Evolutionary conservation across 1,284 basidiomycete species (phyloP), one percentile per base, ranked within the genome.

Genomic region (Ceratorhiza oryzae-sativae): DNA sequence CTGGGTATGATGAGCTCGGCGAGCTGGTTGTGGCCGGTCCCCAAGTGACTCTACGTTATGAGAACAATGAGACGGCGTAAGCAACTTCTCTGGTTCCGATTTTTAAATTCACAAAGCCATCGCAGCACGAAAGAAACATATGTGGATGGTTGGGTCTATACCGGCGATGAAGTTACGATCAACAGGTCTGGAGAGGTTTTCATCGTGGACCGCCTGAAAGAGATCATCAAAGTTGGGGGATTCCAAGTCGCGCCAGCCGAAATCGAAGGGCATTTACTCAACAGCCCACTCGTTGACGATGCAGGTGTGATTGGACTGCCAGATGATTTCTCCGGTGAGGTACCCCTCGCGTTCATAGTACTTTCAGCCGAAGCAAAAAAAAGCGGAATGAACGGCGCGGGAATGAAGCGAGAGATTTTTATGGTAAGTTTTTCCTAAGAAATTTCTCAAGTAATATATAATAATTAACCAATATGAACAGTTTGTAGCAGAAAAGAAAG

Each of bases 311-410:
- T 95, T 6, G 87, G 91, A 1, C 79, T 93, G 1, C 85, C 85
- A 0, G 90, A 95, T 77, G 91, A 93, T 15, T 91, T 88, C 75
- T 90, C 86, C 58, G 93, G 93, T 39, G 93, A 95, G 71, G 72
- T 92, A 3, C 92, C 93, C 0, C 78, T 90, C 55, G 91, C 90
- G 0, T 93, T 87, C 76, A 82, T 93, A n/a, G 87, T 88, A 1
- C 83, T 87, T 9, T 45, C 39, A 8, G 78, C 82, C 1, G 79
- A 80, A 5, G 84, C 86, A 0, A 78, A 79, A 20, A 79, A 80
- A 61, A 81, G 83, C 18, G 79, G 84, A 30, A 77, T 80, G 74
- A 56, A 81, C 13, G 80, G 76, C 2, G 80, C 80, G n/a, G 78
- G 86, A 45, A 88, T 86, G 78, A 76, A 74, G 15, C 62, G 65